Conservation (phyloP, 805 yeast species). For the Lachancea nothofagi region DNA sequence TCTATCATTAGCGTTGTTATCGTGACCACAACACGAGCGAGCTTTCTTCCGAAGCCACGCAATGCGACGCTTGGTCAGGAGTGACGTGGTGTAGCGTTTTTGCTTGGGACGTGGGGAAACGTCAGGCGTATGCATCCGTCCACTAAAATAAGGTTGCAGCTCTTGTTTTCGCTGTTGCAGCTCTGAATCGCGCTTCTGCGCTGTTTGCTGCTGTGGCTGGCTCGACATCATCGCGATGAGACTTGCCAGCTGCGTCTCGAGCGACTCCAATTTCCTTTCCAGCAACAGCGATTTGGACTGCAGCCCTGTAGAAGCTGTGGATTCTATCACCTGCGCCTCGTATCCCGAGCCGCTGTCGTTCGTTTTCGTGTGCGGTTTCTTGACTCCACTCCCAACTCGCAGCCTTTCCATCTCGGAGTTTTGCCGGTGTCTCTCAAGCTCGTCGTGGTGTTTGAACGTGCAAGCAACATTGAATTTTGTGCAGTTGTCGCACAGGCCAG, state of each 20-base stretch:
- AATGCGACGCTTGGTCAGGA: slow-evolving; percentile 23
- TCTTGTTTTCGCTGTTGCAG: too few relatives aligned
- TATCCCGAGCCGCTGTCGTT: not conserved
- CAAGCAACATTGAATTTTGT: slow-evolving; percentile 23
- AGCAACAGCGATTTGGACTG: not conserved
- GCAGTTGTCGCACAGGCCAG: slow-evolving; percentile 28
- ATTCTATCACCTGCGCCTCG: too few relatives aligned
- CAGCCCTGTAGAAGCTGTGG: too few relatives aligned
- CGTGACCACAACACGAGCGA: not conserved
- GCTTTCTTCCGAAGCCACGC: slow-evolving; percentile 20
- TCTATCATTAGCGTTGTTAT: not conserved
- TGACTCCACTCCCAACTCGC: not conserved
- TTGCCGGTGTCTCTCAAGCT: slow-evolving; percentile 10
- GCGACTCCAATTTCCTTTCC: slow-evolving; percentile 15
- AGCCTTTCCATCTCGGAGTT: not conserved
- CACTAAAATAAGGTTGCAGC: too few relatives aligned
- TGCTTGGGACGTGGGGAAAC: slow-evolving; percentile 7
- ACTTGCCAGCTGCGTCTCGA: slow-evolving; percentile 21
- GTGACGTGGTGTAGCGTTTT: slow-evolving; percentile 18
- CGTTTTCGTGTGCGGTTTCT: not conserved
- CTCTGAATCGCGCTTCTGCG: not conserved
- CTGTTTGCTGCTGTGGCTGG: not conserved
- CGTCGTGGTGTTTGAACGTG: slow-evolving; percentile 24
- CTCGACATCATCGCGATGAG: slow-evolving; percentile 9
- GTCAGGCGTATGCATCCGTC: not conserved